Evolutionary conservation across 768 basidiomycete species (phyloP), one percentile per base, ranked within the genome.

Genomic region (Tulasnella sp.): DNA sequence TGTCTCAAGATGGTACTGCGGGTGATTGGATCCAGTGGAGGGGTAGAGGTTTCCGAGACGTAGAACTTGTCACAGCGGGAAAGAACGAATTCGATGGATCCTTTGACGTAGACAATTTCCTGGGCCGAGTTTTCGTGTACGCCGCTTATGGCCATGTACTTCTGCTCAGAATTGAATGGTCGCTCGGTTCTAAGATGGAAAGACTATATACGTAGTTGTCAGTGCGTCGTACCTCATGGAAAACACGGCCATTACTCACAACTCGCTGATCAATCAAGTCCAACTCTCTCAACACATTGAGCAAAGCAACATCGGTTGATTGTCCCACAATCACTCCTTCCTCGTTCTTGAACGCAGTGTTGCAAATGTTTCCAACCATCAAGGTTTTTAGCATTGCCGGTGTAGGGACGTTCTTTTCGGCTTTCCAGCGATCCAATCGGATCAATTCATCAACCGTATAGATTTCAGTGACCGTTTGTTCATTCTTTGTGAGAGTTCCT

Each of bases 161-260:
- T 96, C 53, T 79, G 75, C 56, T 98, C 92, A 13, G 93, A 96
- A 64, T 75, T 88, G 75, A 98, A 98, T 0, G 92, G 79, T 42
- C 78, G 75, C 62, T 98, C 92, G 9, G 74, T 74, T 16, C 73
- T 64, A 22, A 46, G 20, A 20, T 48, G 35, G 45, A 54, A 56
- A 13, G 32, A 27, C 55, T 56, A 33, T n/a, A 25, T 4, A 2
- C 22, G 2, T 24, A 37, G n/a, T 3, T 20, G 19, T n/a, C 5
- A 32, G n/a, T 35, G 10, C 16, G 39, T 12, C 6, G 13, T 41
- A 5, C n/a, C 28, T 12, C 19, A 7, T 27, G 37, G 22, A 22
- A 29, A 45, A 6, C 27, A 37, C 20, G 35, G 24, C 1, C 15
- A 8, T n/a, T 9, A 3, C 81, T 46, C 63, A 88, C 89, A 57